These are phyloP conservation scores for Chalaropsis thielavioides DNA, from an alignment of 2,329 filamentous ascomycete genomes.

Conservation along the genomic window DNA sequence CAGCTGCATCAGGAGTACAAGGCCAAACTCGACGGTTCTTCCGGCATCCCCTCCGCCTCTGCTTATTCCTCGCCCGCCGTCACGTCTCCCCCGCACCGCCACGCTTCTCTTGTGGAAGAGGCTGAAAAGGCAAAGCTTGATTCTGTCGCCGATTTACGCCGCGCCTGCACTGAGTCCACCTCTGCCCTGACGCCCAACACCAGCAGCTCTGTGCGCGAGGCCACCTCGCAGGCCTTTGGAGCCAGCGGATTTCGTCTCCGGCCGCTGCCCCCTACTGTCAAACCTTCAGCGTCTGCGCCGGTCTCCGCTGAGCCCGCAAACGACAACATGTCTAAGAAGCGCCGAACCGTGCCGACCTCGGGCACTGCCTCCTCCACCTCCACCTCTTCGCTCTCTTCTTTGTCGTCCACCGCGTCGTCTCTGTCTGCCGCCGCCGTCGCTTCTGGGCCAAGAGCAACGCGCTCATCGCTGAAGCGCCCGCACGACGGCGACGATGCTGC, in stretches of 20 bases:
- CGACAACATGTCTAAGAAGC: slow-evolving; percentile 12
- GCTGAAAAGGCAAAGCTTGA: slow-evolving; percentile 20
- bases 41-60: background rate
- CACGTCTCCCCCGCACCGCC: slow-evolving; percentile 1
- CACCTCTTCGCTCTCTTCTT: slow-evolving; percentile 2
- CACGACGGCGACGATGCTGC: slow-evolving; percentile 41
- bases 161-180: slow-evolving; percentile 18
- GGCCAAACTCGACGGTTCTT: slow-evolving; percentile 7
- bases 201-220: slow-evolving; percentile 29
- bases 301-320: slow-evolving; percentile 5
- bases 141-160: slow-evolving; percentile 12
- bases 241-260: slow-evolving; percentile 9
- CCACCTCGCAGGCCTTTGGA: background rate
- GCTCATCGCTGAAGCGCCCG: slow-evolving; percentile 37
- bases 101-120: slow-evolving; percentile 7
- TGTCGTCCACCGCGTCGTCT: background rate
- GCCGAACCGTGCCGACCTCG: background rate
- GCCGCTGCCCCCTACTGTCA: slow-evolving; percentile 7
- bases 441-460: slow-evolving; percentile 5
- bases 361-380: slow-evolving; percentile 5
- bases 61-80: background rate
- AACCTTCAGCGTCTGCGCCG: background rate
- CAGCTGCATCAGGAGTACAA: slow-evolving; percentile 13
- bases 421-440: slow-evolving; percentile 1
- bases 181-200: slow-evolving; percentile 24